A percentile compares a stretch with the other conserved stretches of the same genome.
Evolutionary conservation across 176 grass and related monocot genomes (phyloP).

Genomic region (Metroxylon sagu): DNA sequence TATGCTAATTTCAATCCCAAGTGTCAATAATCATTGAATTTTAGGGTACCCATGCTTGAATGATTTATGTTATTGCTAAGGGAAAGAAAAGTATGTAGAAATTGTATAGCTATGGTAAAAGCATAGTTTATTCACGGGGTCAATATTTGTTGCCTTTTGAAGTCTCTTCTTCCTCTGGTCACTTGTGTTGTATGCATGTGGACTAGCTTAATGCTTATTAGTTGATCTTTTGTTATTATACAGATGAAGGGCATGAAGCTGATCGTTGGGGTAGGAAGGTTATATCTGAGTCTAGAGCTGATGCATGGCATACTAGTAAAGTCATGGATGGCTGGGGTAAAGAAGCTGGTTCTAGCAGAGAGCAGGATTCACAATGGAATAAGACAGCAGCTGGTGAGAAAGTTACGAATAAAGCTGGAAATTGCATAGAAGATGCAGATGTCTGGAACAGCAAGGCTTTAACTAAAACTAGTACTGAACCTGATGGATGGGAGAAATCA

Average conservation of each 20-base stretch:
- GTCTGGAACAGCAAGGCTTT: conserved; percentile 26
- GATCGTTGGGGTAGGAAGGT: conserved; percentile 18
- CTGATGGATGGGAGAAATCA: conserved; percentile 32
- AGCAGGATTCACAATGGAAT: conserved; percentile 9
- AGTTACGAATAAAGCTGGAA: neutral
- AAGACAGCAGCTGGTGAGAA: neutral
- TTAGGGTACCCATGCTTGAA: too few relatives aligned
- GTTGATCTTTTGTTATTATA: too few relatives aligned
- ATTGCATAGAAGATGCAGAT: conserved; percentile 6
- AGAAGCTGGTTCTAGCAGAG: neutral
- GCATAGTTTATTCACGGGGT: too few relatives aligned
- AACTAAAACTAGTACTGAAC: conserved; percentile 20
- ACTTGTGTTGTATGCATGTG: too few relatives aligned
- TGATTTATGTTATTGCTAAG: too few relatives aligned
- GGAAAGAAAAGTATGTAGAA: too few relatives aligned
- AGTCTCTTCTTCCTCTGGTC: too few relatives aligned
- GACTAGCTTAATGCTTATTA: too few relatives aligned
- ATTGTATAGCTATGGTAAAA: too few relatives aligned
- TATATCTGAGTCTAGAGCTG: conserved; percentile 21
- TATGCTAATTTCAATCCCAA: too few relatives aligned
- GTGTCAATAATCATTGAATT: too few relatives aligned
- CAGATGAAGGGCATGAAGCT: conserved; percentile 12
- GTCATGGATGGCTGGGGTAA: conserved; percentile 32
- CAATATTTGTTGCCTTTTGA: too few relatives aligned
- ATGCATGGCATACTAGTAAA: neutral